Evolutionary conservation across 2,329 filamentous ascomycete species (phyloP).

Genomic region (Xylaria digitata): DNA sequence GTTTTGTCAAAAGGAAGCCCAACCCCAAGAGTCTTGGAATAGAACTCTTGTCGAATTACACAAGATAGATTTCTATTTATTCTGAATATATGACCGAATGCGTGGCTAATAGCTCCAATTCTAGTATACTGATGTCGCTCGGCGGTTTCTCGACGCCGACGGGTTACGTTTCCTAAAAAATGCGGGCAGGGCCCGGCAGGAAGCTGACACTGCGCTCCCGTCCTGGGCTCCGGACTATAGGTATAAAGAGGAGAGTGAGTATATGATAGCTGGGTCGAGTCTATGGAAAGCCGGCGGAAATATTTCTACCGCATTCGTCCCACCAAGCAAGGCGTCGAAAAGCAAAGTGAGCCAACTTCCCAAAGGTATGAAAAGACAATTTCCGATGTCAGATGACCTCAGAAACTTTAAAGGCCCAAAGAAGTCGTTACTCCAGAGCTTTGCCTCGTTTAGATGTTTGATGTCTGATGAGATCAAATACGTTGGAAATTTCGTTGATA

Average conservation of each 20-base stretch:
- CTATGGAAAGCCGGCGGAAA: conserved; percentile 32
- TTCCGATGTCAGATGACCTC: conserved; percentile 32
- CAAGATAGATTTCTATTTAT: neutral
- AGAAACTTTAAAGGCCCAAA: conserved; percentile 32
- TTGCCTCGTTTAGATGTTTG: conserved; percentile 37
- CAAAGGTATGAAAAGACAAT: conserved; percentile 26
- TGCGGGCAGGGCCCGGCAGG: conserved; percentile 39
- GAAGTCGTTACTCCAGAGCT: conserved; percentile 43
- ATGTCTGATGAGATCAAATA: conserved; percentile 45
- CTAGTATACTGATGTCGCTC: conserved; percentile 41
- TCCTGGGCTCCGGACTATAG: conserved; percentile 42
- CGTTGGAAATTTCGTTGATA: conserved; percentile 33
- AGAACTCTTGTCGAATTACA: no score
- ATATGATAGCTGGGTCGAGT: conserved; percentile 16
- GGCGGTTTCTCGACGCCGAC: conserved; percentile 35
- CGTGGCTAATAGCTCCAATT: neutral
- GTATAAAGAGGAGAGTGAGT: conserved; percentile 28
- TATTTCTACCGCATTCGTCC: conserved; percentile 14
- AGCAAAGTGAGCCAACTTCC: conserved; percentile 29
- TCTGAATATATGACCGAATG: neutral
- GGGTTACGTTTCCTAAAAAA: conserved; percentile 37
- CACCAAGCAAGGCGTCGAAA: neutral
- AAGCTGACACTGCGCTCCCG: conserved; percentile 35
- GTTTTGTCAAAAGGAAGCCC: neutral
- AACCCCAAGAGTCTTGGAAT: neutral